phyloP scores from a whole-genome alignment of 768 basidiomycete genomes.

The Hygrophorus pudorinus region DNA sequence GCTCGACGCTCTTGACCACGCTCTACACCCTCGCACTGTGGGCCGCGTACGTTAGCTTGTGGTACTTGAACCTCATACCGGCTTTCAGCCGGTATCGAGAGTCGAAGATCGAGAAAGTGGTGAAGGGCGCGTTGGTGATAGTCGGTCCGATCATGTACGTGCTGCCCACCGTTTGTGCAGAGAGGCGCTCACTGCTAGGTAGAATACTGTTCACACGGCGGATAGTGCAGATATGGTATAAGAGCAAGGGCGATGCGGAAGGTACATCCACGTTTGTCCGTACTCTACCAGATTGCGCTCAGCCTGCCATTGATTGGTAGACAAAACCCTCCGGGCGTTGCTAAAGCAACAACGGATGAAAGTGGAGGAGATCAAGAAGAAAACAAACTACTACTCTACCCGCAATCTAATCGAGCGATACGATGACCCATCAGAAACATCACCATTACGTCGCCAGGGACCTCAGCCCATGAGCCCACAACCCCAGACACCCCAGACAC shows the following conservation, averaged over 20 bases:
- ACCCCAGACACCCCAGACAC: too few relatives aligned
- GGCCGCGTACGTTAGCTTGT: constrained; percentile 61
- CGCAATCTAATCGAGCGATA: too few relatives aligned
- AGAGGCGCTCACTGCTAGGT: constrained; percentile 4
- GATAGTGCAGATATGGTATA: constrained; percentile 80
- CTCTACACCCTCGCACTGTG: constrained; percentile 69
- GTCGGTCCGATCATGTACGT: constrained; percentile 75
- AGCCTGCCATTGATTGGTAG: constrained; percentile 34
- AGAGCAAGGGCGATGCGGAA: constrained; percentile 68
- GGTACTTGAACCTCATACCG: constrained; percentile 58
- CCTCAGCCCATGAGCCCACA: too few relatives aligned
- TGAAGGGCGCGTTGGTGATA: constrained; percentile 48
- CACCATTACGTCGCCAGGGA: too few relatives aligned
- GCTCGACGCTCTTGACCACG: constrained; percentile 68
- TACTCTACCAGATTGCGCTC: not conserved
- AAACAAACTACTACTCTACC: constrained; percentile 94
- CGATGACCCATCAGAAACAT: too few relatives aligned
- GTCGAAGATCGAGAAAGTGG: constrained; percentile 30
- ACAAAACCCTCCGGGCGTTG: constrained; percentile 65
- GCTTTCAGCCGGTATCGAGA: constrained; percentile 22
- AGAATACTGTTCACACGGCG: constrained; percentile 70
- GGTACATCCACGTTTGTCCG: constrained; percentile 39
- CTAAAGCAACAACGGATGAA: constrained; percentile 74
- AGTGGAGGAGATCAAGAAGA: constrained; percentile 95
- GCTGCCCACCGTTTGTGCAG: too few relatives aligned